Evolutionary conservation across 2,329 filamentous ascomycete genomes (phyloP), one percentile per base, ranked within the genome.

Genomic region (Talaromyces albobiverticillius): DNA sequence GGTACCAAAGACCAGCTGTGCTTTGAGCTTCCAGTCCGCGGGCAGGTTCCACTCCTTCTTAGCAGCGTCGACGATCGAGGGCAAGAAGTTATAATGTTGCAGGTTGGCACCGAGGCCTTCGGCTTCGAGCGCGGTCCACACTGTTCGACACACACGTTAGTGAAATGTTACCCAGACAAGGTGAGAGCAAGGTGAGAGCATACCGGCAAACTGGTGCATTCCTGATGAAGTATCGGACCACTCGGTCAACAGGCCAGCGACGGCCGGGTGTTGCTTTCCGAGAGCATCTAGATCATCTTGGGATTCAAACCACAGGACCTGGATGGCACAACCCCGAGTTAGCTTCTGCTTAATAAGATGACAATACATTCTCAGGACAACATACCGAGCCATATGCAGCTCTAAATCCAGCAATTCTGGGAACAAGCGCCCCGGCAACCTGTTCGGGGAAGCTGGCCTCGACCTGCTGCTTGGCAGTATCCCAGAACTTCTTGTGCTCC

Each of bases 401-500:
- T 71, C 79, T 80, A 79, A 94, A 94, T 18, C 71, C 74, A 40
- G 59, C 71, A 70, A 66, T 68, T 54, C 62, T 65, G 59, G 63
- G 46, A 57, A 22, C 32, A 40, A 58, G 46, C 9, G 53, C 53
- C 13, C 62, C 75, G 68, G 16, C 85, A 83, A 60, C 71, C 69
- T n/a, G n/a, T n/a, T 23, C 70, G 76, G 88, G 83, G 23, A 91
- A 82, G 56, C 88, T 80, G 26, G 78, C 76, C 76, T 86, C 85
- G 53, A 89, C 76, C 7, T 55, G 53, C 14, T 59, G 53, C 1
- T 56, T 46, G 56, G 84, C 80, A 58, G 89, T 79, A 68, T 89
- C 84, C 90, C 90, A 95, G 65, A 94, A 83, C 77, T 88, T 88
- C 64, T 89, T 83, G 78, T 95, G 90, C 71, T 95, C 87, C 60